Conservation (phyloP, 2,329 filamentous ascomycete genomes). For the Apiospora phragmitis region DNA sequence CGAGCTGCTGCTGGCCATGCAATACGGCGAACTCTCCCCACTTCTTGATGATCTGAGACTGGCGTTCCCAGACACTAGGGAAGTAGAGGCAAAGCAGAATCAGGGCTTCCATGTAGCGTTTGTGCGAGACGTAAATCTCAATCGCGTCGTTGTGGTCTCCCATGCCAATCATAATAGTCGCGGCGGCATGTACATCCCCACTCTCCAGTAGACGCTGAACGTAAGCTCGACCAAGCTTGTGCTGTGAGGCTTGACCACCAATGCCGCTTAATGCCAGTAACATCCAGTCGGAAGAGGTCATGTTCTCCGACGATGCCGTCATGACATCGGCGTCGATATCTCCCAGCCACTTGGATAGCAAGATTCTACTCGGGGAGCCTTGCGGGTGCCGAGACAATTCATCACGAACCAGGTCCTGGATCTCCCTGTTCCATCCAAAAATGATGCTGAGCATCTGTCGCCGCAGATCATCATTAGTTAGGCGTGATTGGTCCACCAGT, state of each 20-base stretch:
- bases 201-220: constrained; percentile 87
- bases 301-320: constrained; percentile 77
- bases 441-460: constrained; percentile 90
- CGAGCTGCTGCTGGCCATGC: constrained; percentile 84
- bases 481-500: constrained; percentile 53
- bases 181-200: constrained; percentile 88
- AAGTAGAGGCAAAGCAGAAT: constrained; percentile 82
- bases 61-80: constrained; percentile 86
- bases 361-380: constrained; percentile 75
- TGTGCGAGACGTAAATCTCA: constrained; percentile 92
- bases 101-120: constrained; percentile 88
- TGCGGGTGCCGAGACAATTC: constrained; percentile 75
- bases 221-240: constrained; percentile 87
- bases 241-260: constrained; percentile 74
- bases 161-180: constrained; percentile 88
- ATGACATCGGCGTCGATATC: constrained; percentile 81
- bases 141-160: constrained; percentile 93
- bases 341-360: constrained; percentile 91
- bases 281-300: constrained; percentile 97
- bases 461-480: constrained; percentile 79
- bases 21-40: constrained; percentile 94
- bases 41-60: constrained; percentile 83
- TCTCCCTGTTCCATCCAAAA: constrained; percentile 91
- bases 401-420: constrained; percentile 78
- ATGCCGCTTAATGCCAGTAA: constrained; percentile 87